These are phyloP conservation scores for Fusarium temperatum DNA, from an alignment of 2,329 filamentous ascomycete genomes.

Conservation along the genomic window DNA sequence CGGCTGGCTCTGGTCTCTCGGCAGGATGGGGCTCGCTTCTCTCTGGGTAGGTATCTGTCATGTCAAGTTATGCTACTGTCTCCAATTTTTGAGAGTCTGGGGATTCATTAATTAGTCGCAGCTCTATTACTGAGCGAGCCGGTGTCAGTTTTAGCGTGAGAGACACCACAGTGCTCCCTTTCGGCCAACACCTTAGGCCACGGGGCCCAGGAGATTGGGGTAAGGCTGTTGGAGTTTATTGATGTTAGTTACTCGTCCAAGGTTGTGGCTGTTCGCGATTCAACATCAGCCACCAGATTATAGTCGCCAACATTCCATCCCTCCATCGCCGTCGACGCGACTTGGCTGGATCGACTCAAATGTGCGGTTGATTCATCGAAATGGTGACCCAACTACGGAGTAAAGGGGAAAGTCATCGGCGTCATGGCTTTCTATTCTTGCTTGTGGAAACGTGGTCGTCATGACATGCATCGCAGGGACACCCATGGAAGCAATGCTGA, in stretches of 20 bases:
- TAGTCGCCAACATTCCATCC: conserved; percentile 25
- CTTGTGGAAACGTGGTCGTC: conserved; percentile 34
- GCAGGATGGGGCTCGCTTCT: conserved; percentile 7
- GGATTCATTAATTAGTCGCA: conserved; percentile 29
- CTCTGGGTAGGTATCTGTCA: not conserved
- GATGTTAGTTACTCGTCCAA: conserved; percentile 12
- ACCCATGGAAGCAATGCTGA: conserved; percentile 23
- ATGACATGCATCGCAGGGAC: conserved; percentile 37
- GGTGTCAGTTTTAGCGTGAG: conserved; percentile 28
- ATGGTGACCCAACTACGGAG: conserved; percentile 26
- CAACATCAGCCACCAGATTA: conserved; percentile 29
- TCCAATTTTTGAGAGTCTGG: conserved; percentile 33
- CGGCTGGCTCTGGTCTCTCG: conserved; percentile 37
- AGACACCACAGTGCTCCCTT: conserved; percentile 7
- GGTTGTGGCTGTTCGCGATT: conserved; percentile 19
- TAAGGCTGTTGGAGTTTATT: conserved; percentile 25
- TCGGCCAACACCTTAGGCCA: conserved; percentile 33
- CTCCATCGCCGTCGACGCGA: conserved; percentile 4
- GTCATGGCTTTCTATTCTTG: conserved; percentile 25
- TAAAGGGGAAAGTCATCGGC: conserved; percentile 12
- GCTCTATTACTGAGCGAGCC: conserved; percentile 18
- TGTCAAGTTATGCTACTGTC: conserved; percentile 17
- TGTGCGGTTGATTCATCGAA: conserved; percentile 12
- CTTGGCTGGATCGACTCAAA: not conserved
- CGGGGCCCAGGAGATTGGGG: conserved; percentile 39